phyloP scores from a whole-genome alignment of 441 rosid species.

The Lepidium campestre region DNA sequence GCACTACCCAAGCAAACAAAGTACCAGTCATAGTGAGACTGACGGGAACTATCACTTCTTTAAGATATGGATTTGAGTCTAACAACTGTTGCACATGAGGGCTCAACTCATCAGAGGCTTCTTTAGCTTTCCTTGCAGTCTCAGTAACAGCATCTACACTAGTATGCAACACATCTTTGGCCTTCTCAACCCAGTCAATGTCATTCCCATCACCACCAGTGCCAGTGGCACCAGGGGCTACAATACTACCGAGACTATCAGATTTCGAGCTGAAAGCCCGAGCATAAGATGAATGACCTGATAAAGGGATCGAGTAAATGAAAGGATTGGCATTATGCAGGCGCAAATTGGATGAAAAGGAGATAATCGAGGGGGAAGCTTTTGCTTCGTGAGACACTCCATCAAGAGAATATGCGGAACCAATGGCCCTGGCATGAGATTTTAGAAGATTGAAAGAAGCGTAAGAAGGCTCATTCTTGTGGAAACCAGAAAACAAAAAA shows the following conservation, averaged over 20 bases:
- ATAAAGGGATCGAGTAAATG: slow-evolving; percentile 26
- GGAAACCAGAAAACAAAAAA: slow-evolving; percentile 7
- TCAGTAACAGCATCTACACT: slow-evolving; percentile 36
- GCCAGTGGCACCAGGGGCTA: slow-evolving; percentile 36
- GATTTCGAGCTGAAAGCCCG: slow-evolving; percentile 43
- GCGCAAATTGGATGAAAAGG: slow-evolving; percentile 15
- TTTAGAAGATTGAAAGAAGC: slow-evolving; percentile 14
- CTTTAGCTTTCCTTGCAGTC: slow-evolving; percentile 54
- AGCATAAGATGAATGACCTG: slow-evolving; percentile 28
- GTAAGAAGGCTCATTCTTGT: slow-evolving; percentile 1
- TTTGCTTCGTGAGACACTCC: neutral
- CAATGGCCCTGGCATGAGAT: neutral
- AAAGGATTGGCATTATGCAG: slow-evolving; percentile 21
- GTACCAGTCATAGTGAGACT: slow-evolving; percentile 51
- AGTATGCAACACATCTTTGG: slow-evolving; percentile 49
- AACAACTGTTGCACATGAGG: slow-evolving; percentile 58
- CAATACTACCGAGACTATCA: slow-evolving; percentile 24
- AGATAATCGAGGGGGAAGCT: slow-evolving; percentile 11
- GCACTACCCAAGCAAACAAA: slow-evolving; percentile 71
- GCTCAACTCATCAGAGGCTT: slow-evolving; percentile 42
- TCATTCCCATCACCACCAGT: slow-evolving; percentile 26
- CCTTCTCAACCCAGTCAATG: slow-evolving; percentile 49
- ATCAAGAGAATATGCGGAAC: neutral
- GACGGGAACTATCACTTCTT: slow-evolving; percentile 55
- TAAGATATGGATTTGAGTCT: slow-evolving; percentile 62